These are phyloP conservation scores for Lipomyces anomalus DNA, from an alignment of 805 yeast species.

Conservation along the genomic window DNA sequence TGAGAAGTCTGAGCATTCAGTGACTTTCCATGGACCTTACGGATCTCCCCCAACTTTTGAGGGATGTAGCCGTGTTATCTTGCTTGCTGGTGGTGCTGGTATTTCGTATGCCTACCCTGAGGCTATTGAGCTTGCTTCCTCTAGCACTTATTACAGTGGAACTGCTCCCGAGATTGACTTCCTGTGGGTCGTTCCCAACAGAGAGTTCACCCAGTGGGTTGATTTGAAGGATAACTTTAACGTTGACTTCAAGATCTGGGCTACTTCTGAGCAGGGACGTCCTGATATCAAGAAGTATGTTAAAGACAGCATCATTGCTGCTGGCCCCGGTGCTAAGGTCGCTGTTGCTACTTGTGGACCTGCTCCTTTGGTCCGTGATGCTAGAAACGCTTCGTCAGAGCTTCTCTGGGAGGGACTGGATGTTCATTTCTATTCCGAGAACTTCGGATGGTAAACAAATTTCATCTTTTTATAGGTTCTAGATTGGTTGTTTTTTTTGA, in stretches of 20 bases:
- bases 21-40: slow-evolving; percentile 25
- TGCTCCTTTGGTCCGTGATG: slow-evolving; percentile 29
- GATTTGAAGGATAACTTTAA: slow-evolving; percentile 26
- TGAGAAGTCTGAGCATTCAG: slow-evolving; percentile 20
- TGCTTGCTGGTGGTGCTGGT: slow-evolving; percentile 34
- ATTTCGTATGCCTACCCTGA: slow-evolving; percentile 32
- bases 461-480: not conserved
- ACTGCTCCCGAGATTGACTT: slow-evolving; percentile 27
- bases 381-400: slow-evolving; percentile 28
- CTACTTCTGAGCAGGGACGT: slow-evolving; percentile 31
- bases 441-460: slow-evolving; percentile 30
- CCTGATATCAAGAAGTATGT: slow-evolving; percentile 28
- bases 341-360: slow-evolving; percentile 32
- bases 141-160: slow-evolving; percentile 20
- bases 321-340: slow-evolving; percentile 23
- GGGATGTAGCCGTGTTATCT: slow-evolving; percentile 25
- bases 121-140: slow-evolving; percentile 18
- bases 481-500: not conserved
- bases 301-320: slow-evolving; percentile 21
- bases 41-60: slow-evolving; percentile 23
- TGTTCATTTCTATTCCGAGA: slow-evolving; percentile 29
- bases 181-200: slow-evolving; percentile 31
- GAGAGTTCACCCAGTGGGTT: slow-evolving; percentile 29
- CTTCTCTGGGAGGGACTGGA: slow-evolving; percentile 27
- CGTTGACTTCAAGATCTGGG: slow-evolving; percentile 28